These are phyloP conservation scores for Wickerhamiella brachini DNA, from an alignment of 805 yeast genomes.

Conservation along the genomic window DNA sequence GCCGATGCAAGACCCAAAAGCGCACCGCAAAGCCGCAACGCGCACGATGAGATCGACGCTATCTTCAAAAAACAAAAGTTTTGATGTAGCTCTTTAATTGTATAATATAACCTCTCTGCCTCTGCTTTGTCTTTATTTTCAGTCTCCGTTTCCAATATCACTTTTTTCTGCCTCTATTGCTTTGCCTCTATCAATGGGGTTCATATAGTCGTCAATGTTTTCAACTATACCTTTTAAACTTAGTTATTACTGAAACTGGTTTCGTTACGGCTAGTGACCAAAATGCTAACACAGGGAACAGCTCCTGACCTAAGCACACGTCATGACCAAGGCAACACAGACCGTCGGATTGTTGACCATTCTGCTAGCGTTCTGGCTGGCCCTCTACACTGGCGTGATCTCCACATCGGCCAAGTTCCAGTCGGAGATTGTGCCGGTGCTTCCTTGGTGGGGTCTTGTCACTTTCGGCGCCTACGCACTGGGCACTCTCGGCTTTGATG, in stretches of 20 bases:
- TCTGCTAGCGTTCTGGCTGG: conserved; percentile 39
- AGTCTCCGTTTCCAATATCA: no score
- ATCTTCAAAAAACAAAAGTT: neutral
- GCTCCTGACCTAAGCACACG: no score
- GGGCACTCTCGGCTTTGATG: conserved; percentile 56
- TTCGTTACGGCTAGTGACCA: no score
- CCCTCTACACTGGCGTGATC: conserved; percentile 36
- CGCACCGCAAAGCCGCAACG: neutral
- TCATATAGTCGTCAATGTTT: no score
- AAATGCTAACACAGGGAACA: no score
- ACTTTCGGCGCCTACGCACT: conserved; percentile 57
- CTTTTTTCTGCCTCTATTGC: no score
- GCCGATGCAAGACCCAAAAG: neutral
- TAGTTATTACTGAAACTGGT: no score
- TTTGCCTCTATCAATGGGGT: no score
- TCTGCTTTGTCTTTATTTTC: no score
- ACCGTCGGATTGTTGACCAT: conserved; percentile 35
- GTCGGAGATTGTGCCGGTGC: conserved; percentile 43
- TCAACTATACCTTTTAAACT: no score
- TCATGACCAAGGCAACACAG: conserved; percentile 58
- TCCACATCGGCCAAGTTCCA: conserved; percentile 39
- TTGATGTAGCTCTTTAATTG: no score
- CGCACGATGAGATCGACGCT: neutral
- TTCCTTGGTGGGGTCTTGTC: conserved; percentile 61
- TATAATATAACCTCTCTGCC: no score